Percentiles rank a stretch among this genome's conserved stretches.
These are phyloP conservation scores for Colletotrichum navitas DNA, from an alignment of 2,329 filamentous ascomycete species.

Conservation along the genomic window DNA sequence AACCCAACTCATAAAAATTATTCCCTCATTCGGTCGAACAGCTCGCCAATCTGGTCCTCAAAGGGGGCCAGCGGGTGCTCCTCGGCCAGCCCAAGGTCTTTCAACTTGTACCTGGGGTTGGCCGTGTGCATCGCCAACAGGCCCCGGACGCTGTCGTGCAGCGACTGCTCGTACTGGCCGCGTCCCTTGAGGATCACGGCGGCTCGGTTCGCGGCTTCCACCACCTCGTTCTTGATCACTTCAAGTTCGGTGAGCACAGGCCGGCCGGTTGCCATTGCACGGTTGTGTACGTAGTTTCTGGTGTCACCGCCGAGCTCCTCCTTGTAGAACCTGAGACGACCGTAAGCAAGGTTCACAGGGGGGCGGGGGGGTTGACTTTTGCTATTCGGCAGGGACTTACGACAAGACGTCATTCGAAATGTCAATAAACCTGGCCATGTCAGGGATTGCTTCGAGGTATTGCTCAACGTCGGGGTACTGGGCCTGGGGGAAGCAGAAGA, in stretches of 20 bases:
- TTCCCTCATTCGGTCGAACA: slow-evolving; percentile 39
- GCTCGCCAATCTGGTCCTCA: slow-evolving; percentile 39
- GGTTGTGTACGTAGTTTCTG: slow-evolving; percentile 45
- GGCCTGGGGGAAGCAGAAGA: slow-evolving; percentile 44
- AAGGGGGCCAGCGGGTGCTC: slow-evolving; percentile 43
- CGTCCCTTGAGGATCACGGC: slow-evolving; percentile 41
- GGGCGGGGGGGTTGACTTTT: not conserved
- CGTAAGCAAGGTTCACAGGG: slow-evolving; percentile 1
- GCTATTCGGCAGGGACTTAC: slow-evolving; percentile 31
- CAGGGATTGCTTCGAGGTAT: slow-evolving; percentile 44
- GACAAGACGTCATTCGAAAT: slow-evolving; percentile 45
- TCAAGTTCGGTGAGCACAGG: slow-evolving; percentile 30
- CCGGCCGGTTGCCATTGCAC: slow-evolving; percentile 29
- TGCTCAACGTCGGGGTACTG: slow-evolving; percentile 42
- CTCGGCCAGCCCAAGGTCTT: slow-evolving; percentile 43
- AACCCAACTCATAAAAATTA: not conserved
- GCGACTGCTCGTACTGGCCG: slow-evolving; percentile 42
- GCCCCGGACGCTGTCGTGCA: slow-evolving; percentile 41
- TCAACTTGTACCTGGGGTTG: slow-evolving; percentile 43
- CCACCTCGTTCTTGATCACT: slow-evolving; percentile 38
- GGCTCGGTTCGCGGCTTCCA: slow-evolving; percentile 39
- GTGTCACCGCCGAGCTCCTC: slow-evolving; percentile 43
- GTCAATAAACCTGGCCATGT: slow-evolving; percentile 45
- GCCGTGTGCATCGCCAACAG: slow-evolving; percentile 45
- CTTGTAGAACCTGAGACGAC: slow-evolving; percentile 43